Evolutionary conservation across 495 filamentous ascomycete genomes (phyloP), one percentile per base, ranked within the genome.

Genomic region (Trichocladium uniseriatum): DNA sequence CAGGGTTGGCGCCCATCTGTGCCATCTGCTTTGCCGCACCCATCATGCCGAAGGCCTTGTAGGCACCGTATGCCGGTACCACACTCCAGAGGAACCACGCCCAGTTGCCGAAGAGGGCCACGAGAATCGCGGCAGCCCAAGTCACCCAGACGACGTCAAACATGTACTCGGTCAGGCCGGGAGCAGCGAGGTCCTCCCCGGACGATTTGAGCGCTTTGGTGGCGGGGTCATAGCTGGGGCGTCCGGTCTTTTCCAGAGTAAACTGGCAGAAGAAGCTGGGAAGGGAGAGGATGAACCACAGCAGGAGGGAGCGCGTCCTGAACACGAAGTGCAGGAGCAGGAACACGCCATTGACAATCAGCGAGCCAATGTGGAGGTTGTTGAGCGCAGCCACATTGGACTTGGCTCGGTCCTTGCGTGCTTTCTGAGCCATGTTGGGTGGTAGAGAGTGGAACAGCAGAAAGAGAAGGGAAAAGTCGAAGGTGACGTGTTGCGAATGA

Each of bases 61-160:
- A 87, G 29, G 72, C 65, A 0, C 81, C 84, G 63, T 84, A 90
- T 14, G 78, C 58, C 1, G 86, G 86, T n/a, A 89, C 72, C 15
- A 82, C 75, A 27, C 68, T 59, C 77, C 79, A 89, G 21, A 88
- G 55, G 66, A 86, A 79, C 87, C 87, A 92, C 11, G 76, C 83
- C 64, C 80, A 77, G 60, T 91, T 82, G 21, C 86, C 86, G 40
- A 88, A 77, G 4, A 89, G 38, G 10, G 79, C 80, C 2, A 78
- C 86, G 6, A 79, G 66, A 7, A 77, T 66, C 24, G 87, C 71
- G 20, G 79, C 82, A 16, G 73, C 79, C 82, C 86, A 89, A 0
- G 87, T 90, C 69, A 92, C 89, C 74, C 95, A 97, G 29, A 96
- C 71, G 21, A 95, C 76, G 70, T 98, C 92, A 77, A 91, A 97